Percentiles rank a stretch among this genome's conserved stretches.
These are phyloP conservation scores for Gnaphalium uliginosum DNA, from an alignment of 129 eudicot species.

Conservation along the genomic window DNA sequence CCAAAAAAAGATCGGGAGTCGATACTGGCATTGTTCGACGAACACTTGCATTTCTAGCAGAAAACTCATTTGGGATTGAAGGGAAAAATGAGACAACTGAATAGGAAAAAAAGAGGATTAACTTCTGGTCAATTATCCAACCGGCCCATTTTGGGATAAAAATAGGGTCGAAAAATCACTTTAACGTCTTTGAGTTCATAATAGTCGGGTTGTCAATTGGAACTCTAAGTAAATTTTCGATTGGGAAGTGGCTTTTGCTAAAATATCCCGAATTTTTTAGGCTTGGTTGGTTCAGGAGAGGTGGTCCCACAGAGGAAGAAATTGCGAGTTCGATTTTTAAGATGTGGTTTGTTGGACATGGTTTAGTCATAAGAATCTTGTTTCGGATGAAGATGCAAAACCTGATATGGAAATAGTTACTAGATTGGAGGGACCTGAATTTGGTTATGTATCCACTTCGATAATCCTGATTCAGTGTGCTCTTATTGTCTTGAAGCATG, in stretches of 20 bases:
- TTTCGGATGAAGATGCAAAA: constrained; percentile 20
- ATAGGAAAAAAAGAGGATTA: constrained; percentile 40
- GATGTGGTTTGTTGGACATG: constrained; percentile 86
- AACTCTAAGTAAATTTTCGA: constrained; percentile 39
- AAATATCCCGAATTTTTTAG: constrained; percentile 69
- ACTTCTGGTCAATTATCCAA: constrained; percentile 70
- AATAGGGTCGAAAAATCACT: constrained; percentile 44
- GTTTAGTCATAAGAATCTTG: constrained; percentile 46
- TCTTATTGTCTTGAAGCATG: neutral
- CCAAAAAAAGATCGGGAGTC: constrained; percentile 66
- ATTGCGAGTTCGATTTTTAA: constrained; percentile 66
- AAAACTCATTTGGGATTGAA: constrained; percentile 63
- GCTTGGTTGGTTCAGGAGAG: constrained; percentile 63
- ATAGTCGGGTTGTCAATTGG: constrained; percentile 52
- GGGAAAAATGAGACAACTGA: constrained; percentile 65
- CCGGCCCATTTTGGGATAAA: constrained; percentile 93
- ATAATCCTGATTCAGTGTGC: constrained; percentile 38
- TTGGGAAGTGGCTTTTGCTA: constrained; percentile 77
- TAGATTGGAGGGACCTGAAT: constrained; percentile 78
- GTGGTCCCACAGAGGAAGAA: constrained; percentile 75
- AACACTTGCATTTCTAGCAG: constrained; percentile 59
- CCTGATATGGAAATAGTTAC: constrained; percentile 76
- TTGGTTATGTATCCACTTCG: constrained; percentile 82
- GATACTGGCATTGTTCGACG: constrained; percentile 75
- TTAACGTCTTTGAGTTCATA: constrained; percentile 46